Percentiles rank a stretch among this genome's conserved stretches.
phyloP scores from a whole-genome alignment of 2,329 filamentous ascomycete genomes.

The Hypoxylon sp. region DNA sequence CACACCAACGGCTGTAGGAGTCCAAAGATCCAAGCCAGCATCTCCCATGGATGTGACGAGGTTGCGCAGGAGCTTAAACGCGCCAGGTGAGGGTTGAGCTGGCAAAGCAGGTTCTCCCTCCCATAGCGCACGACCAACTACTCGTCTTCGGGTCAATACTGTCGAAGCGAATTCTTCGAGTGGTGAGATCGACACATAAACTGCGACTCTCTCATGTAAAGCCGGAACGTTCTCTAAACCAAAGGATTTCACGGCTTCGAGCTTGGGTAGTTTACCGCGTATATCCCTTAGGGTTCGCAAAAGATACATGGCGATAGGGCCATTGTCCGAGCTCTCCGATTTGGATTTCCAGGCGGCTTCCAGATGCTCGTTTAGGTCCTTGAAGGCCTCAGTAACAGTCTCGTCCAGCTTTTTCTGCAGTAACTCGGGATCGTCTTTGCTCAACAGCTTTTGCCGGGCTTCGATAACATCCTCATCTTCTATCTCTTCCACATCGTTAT shows the following conservation, averaged over 20 bases:
- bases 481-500: constrained; percentile 76
- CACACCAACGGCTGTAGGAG: constrained; percentile 66
- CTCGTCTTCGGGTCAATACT: constrained; percentile 54
- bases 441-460: constrained; percentile 71
- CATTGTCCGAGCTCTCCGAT: constrained; percentile 57
- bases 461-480: constrained; percentile 78
- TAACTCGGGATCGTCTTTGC: constrained; percentile 73
- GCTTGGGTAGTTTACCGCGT: constrained; percentile 68
- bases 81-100: constrained; percentile 76
- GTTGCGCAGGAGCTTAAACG: constrained; percentile 75
- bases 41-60: constrained; percentile 73
- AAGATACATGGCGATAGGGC: constrained; percentile 69
- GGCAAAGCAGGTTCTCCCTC: constrained; percentile 80
- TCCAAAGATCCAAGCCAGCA: constrained; percentile 84
- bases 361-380: constrained; percentile 65
- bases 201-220: constrained; percentile 70
- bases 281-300: constrained; percentile 79
- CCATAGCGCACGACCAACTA: constrained; percentile 77
- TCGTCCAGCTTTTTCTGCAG: constrained; percentile 67
- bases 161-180: constrained; percentile 58
- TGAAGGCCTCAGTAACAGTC: constrained; percentile 65
- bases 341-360: constrained; percentile 58
- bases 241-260: constrained; percentile 61
- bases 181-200: constrained; percentile 58
- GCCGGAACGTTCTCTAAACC: constrained; percentile 67